Percentiles rank a stretch among this genome's conserved stretches.
These are phyloP conservation scores for Dipteronia sinensis DNA, from an alignment of 345 rosid species.

Conservation along the genomic window DNA sequence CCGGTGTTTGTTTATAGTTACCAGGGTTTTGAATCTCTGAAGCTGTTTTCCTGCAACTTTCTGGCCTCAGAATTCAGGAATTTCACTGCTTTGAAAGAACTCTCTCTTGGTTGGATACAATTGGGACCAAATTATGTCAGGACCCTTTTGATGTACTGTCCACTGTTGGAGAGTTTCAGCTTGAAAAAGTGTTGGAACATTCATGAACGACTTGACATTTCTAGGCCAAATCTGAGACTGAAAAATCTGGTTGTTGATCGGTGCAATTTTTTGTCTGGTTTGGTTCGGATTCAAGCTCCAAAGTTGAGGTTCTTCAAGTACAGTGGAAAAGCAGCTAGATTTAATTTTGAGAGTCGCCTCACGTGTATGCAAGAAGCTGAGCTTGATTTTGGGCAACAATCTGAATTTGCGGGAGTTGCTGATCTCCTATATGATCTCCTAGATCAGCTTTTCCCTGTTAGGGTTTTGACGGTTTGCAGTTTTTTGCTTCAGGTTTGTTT, in stretches of 20 bases:
- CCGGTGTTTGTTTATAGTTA: constrained; percentile 24
- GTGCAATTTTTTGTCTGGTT: constrained; percentile 14
- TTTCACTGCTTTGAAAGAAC: constrained; percentile 18
- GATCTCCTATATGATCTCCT: constrained; percentile 22
- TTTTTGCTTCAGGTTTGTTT: constrained; percentile 39
- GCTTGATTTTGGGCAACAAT: constrained; percentile 37
- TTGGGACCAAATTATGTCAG: constrained; percentile 13
- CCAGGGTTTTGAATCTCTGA: constrained; percentile 28
- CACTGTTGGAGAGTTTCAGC: constrained; percentile 36
- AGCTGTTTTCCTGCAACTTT: constrained; percentile 33
- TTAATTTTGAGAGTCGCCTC: constrained; percentile 12
- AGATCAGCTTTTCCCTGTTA: constrained; percentile 20
- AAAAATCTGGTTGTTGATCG: constrained; percentile 31
- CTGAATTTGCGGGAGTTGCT: constrained; percentile 25
- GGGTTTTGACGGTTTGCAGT: constrained; percentile 29
- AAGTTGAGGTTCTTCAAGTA: constrained; percentile 31
- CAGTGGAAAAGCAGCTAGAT: constrained; percentile 23
- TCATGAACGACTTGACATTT: background rate
- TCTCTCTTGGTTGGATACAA: constrained; percentile 43
- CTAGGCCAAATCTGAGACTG: constrained; percentile 7
- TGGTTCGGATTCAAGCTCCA: constrained; percentile 27
- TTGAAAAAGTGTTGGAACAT: constrained; percentile 42
- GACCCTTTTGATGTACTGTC: constrained; percentile 22
- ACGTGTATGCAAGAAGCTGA: constrained; percentile 26
- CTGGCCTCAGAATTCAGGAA: constrained; percentile 7